Evolutionary conservation across 2,329 filamentous ascomycete genomes (phyloP).

Genomic region (Aspergillus novoparasiticus): DNA sequence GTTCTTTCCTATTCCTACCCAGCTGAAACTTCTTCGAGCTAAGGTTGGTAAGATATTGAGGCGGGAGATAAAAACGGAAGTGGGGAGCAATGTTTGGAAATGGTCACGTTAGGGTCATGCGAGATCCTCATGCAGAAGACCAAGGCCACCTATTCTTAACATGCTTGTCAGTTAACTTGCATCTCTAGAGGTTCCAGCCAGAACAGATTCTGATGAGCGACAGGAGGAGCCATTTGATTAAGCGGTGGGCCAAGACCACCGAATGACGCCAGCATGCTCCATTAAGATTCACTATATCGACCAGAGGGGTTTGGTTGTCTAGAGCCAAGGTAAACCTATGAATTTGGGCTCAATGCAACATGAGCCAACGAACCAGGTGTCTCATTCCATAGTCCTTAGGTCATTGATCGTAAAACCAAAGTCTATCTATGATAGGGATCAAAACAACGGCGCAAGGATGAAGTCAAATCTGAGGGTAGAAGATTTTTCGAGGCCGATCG

Average conservation of each 20-base stretch:
- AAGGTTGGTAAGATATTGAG: background rate
- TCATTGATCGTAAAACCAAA: slow-evolving; percentile 3
- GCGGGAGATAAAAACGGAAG: background rate
- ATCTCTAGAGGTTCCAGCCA: background rate
- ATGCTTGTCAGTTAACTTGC: background rate
- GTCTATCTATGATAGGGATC: background rate
- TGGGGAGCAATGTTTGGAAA: background rate
- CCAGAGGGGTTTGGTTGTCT: background rate
- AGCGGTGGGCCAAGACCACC: slow-evolving; percentile 3
- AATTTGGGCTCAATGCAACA: background rate
- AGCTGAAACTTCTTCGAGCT: background rate
- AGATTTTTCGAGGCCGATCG: background rate
- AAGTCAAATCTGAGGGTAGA: slow-evolving; percentile 3
- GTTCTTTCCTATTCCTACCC: background rate
- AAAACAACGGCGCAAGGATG: slow-evolving; percentile 12
- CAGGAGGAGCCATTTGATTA: background rate
- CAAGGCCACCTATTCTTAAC: background rate
- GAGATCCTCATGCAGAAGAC: background rate
- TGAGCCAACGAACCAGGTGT: background rate
- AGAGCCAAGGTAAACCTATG: background rate
- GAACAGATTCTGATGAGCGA: background rate
- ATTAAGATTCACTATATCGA: background rate
- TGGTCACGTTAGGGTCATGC: background rate
- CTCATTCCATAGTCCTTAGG: background rate
- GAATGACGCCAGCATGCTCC: slow-evolving; percentile 12